A percentile compares a stretch with the other conserved stretches of the same genome.
Evolutionary conservation across 345 rosid genomes (phyloP).

Genomic region (Heritiera fomes): DNA sequence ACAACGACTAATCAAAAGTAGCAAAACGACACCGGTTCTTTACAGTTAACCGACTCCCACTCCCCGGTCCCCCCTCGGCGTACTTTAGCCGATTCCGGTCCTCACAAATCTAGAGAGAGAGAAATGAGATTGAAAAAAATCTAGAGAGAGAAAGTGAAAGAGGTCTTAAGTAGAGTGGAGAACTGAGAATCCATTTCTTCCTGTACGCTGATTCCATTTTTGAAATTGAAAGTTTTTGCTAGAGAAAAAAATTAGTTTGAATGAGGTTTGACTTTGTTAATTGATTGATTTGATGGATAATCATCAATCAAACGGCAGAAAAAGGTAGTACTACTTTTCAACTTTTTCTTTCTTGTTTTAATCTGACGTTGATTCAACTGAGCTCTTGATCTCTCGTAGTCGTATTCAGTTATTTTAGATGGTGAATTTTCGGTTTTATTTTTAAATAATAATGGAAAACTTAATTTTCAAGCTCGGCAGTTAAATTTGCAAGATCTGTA

Average conservation of each 20-base stretch:
- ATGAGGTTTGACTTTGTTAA: conserved; percentile 6
- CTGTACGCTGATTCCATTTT: not conserved
- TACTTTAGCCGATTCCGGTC: conserved; percentile 11
- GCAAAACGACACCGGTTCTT: not conserved
- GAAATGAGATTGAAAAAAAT: not conserved
- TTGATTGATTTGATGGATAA: conserved; percentile 15
- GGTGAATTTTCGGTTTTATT: conserved; percentile 7
- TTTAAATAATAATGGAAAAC: not conserved
- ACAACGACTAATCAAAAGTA: not conserved
- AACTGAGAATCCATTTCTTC: not conserved
- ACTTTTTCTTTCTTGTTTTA: not conserved
- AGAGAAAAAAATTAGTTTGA: not conserved
- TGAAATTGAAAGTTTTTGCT: not conserved
- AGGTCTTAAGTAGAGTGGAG: not conserved
- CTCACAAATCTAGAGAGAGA: conserved; percentile 6
- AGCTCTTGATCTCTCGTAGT: not conserved
- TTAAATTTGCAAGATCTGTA: conserved; percentile 7
- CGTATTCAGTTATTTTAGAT: not conserved
- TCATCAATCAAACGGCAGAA: conserved; percentile 13
- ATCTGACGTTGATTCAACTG: conserved; percentile 9
- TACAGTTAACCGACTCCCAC: not conserved
- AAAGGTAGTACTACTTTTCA: not conserved
- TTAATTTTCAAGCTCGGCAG: not conserved
- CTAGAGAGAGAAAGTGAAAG: not conserved
- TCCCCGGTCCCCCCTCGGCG: not conserved